Percentiles rank a stretch among this genome's conserved stretches.
These are phyloP conservation scores for Pelargonium cotyledonis DNA, from an alignment of 441 rosid genomes.

Conservation along the genomic window DNA sequence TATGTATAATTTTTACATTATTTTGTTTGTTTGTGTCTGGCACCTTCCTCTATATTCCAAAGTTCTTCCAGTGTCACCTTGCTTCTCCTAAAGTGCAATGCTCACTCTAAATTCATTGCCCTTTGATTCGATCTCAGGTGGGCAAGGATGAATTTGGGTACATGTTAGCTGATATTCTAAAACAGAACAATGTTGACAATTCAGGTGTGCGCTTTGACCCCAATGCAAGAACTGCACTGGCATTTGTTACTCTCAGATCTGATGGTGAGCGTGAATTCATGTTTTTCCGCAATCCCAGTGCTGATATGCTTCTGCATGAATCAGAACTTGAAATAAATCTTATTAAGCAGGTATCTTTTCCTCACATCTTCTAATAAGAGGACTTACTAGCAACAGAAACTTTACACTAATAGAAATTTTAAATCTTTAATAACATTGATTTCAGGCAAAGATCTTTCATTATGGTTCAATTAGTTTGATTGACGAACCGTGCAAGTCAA, in stretches of 20 bases:
- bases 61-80: not conserved
- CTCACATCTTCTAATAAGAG: not conserved
- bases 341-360: conserved; percentile 53
- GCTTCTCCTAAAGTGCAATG: conserved; percentile 1
- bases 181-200: conserved; percentile 68
- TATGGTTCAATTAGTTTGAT: conserved; percentile 96
- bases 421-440: conserved; percentile 12
- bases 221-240: conserved; percentile 81
- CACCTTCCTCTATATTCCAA: not conserved
- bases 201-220: conserved; percentile 79
- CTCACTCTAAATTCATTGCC: conserved; percentile 5
- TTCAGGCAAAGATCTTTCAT: conserved; percentile 87
- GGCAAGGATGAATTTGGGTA: conserved; percentile 94
- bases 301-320: conserved; percentile 89
- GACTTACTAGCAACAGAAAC: not conserved
- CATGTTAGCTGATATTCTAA: conserved; percentile 76
- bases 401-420: conserved; percentile 4
- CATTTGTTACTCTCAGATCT: conserved; percentile 80
- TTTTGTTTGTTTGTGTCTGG: not conserved
- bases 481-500: conserved; percentile 83
- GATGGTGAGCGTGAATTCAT: conserved; percentile 99
- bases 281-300: conserved; percentile 97
- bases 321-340: conserved; percentile 70
- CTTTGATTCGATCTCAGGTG: conserved; percentile 35
- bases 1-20: too few relatives aligned